Evolutionary conservation across 2,329 filamentous ascomycete genomes (phyloP), one percentile per base, ranked within the genome.

Genomic region (Fusarium decemcellulare): DNA sequence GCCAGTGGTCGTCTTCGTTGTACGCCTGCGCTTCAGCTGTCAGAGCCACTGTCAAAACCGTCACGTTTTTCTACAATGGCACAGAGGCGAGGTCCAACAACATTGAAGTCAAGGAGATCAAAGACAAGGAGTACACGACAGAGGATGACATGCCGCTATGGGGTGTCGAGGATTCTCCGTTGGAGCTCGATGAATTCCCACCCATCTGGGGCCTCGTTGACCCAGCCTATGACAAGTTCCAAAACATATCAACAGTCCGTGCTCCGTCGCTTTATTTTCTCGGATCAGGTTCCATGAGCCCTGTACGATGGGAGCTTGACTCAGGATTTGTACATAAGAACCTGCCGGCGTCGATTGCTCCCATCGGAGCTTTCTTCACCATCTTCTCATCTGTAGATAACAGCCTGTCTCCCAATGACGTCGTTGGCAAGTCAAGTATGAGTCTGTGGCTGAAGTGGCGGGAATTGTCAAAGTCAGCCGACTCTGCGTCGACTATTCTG

Each of bases 11-110:
- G 0, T 74, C 78, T 6, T 78, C 80, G 0, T 62, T 86, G 1
- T 84, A 84, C 58, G 74, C 77, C 1, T 86, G 84, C 63, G 82
- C 82, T 1, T 79, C 77, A 0, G 73, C 80, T 0, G 61, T 80
- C 7, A 80, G 80, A 48, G 83, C 83, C 6, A 78, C 76, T 2
- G 77, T 86, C 62, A 85, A 85, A 58, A 82, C 79, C 0, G 81
- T 84, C 8, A 71, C 72, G 0, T 85, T 86, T 66, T 61, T 69
- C 1, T 78, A 75, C 62, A 85, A 85, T 63, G 79, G 78, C 6
- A 83, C 80, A 0, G 37, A 47, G 2, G 62, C 74, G 10, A 74
- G 71, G 11, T 63, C 85, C 2, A 63, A 70, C 10, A 73, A 74
- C 2, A 69, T 85, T 0, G 68, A 64, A 2, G 73, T 85, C 4